Evolutionary conservation across 768 basidiomycete species (phyloP).

Genomic region (Auricularia auricula-judae): DNA sequence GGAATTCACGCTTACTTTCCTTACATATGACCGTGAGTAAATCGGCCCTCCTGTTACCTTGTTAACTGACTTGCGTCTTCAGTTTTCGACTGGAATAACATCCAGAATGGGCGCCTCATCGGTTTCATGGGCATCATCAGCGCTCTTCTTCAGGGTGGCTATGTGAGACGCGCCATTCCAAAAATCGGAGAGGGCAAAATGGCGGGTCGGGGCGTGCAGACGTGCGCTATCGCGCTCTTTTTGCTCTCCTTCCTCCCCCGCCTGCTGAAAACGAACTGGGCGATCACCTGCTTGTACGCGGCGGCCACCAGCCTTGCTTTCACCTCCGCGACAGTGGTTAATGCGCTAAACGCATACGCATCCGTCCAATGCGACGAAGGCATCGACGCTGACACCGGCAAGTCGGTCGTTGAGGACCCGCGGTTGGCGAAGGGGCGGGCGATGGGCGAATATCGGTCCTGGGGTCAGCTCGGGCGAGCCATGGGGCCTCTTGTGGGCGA

Average conservation of each 20-base stretch:
- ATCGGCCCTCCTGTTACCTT: not conserved
- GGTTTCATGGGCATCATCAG: constrained; percentile 84
- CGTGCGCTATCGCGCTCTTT: constrained; percentile 59
- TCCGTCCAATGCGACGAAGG: constrained; percentile 83
- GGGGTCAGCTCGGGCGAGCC: constrained; percentile 91
- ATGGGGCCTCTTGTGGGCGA: constrained; percentile 82
- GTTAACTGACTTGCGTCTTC: constrained; percentile 1
- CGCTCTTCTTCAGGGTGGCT: constrained; percentile 85
- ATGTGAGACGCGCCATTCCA: constrained; percentile 73
- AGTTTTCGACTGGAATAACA: constrained; percentile 88
- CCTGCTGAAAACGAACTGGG: constrained; percentile 31
- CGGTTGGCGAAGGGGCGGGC: constrained; percentile 76
- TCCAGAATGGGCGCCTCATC: constrained; percentile 76
- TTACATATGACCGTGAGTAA: constrained; percentile 75
- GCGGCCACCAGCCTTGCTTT: constrained; percentile 83
- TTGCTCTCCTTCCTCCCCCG: constrained; percentile 65
- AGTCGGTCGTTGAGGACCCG: constrained; percentile 44
- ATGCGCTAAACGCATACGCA: constrained; percentile 81
- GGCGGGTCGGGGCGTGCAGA: constrained; percentile 68
- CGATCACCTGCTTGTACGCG: constrained; percentile 20
- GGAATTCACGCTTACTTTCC: constrained; percentile 93
- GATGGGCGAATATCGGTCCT: constrained; percentile 75
- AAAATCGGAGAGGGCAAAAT: constrained; percentile 72
- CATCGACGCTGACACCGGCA: constrained; percentile 45
- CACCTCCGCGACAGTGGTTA: constrained; percentile 93